Base-by-base conservation (phyloP, 352 stramenopile species). In the Globisporangium okanoganense region DNA sequence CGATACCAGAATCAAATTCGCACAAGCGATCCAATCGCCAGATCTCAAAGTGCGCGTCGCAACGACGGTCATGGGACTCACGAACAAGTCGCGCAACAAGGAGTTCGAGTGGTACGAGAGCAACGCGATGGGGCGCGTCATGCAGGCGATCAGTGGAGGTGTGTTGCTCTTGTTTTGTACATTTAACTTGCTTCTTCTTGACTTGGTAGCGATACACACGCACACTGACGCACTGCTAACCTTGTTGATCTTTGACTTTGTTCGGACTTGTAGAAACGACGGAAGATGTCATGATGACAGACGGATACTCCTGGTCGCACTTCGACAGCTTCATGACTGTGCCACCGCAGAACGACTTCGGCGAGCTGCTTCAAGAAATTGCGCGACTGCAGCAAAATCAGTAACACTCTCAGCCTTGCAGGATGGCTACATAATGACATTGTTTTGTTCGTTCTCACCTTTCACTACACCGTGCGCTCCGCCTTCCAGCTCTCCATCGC, bases 271-370 rank as follows among this genome's bases (percentile, higher is more conserved):
- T 18, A 75, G 76, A 74, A 22, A 57, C 68, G 16, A 56, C 62
- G 3, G 66, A 63, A 56, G 78, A 88, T 54, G 56, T 85, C 18
- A 72, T 64, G 12, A 72, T 80, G 59, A 87, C 79, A 1, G 82
- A 92, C 40, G 75, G 75, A 5, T 92, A 92, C 61, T 92, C 82
- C n/a, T 92, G 80, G 82, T 88, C 82, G 55, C 82, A 92, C 61
- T 79, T 80, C 33, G 82, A 92, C 43, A 89, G 70, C 60, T 89
- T 89, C 69, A 72, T 75, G 51, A 82, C 59, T 16, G 49, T 71
- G 16, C 61, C 73, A 36, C 67, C 81, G 20, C 65, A 72, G 24
- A 89, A 57, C 54, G 75, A 73, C 41, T 61, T 89, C 24, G 72
- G 71, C 2, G 67, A 73, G 12, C 63, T 92, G 20, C 65, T 90